Percentiles rank a stretch among this genome's conserved stretches.
Evolutionary conservation across 441 rosid species (phyloP).

Genomic region (Gossypium lobatum): DNA sequence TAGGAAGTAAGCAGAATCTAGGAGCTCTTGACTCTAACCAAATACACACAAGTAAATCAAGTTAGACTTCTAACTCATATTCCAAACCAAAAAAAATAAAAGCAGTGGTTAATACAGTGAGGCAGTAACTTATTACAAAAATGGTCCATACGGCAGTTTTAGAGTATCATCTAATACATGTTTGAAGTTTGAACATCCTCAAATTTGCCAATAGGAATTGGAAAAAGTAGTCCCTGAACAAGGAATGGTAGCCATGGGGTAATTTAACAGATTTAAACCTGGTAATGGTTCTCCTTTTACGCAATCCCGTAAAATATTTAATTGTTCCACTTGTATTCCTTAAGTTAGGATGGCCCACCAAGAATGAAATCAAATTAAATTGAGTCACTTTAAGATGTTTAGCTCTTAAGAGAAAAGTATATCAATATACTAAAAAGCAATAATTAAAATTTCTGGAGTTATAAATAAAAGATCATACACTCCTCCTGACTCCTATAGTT

Average conservation of each 20-base stretch:
- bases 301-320: neutral
- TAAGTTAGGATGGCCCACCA: neutral
- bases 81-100: neutral
- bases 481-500: neutral
- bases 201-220: neutral
- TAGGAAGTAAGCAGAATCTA: constrained; percentile 8
- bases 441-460: neutral
- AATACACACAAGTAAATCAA: neutral
- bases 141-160: neutral
- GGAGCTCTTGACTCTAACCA: neutral
- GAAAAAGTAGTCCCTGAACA: neutral
- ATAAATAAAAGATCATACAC: neutral
- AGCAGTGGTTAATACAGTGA: neutral
- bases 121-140: neutral
- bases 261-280: neutral
- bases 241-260: neutral
- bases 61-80: neutral
- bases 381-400: neutral
- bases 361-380: neutral
- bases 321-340: neutral
- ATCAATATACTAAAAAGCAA: neutral
- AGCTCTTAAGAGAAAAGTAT: neutral
- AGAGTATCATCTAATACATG: neutral
- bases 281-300: neutral
- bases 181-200: neutral